Evolutionary conservation across 2,329 filamentous ascomycete species (phyloP), one percentile per base, ranked within the genome.

Genomic region (Colletotrichum sp.): DNA sequence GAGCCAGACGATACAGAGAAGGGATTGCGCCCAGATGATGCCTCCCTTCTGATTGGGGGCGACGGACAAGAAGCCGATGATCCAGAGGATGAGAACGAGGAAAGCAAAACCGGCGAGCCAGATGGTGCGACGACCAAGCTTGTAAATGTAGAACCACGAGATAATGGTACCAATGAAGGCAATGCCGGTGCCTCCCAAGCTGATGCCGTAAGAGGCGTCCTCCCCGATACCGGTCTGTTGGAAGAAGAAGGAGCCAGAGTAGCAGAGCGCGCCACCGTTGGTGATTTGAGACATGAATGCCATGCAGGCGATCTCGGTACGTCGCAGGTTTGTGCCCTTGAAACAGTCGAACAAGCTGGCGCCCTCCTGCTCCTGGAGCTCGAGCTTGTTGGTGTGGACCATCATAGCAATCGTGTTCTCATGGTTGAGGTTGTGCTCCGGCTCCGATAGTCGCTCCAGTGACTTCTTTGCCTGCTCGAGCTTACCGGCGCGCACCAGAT

Each of bases 181-280:
- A 59, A 88, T 83, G 6, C 82, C 84, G 13, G 85, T 87, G 36
- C 86, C 86, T 6, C 83, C 85, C 7, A 89, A 81, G 24, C 83
- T 81, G 74, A 89, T 84, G 55, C 82, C 83, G 77, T 87, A 88
- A 0, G 86, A 83, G 5, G 83, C 80, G 6, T 80, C 77, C 34
- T 82, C 74, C 36, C 81, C 74, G 65, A 88, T 83, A 64, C 88
- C 87, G 2, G 86, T 83, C 77, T 87, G 86, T 60, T 86, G 82
- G 81, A 87, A 88, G 81, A 89, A 89, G 82, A 87, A 88, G 30
- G 85, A 85, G 13, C 84, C 84, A 12, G 80, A 84, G 77, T 87
- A 87, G 79, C 84, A 84, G 30, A 86, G 81, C 16, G 84, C 83
- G 52, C 83, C 83, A 16, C 87, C 84, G 71, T 84, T 82, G 7